phyloP scores from a whole-genome alignment of 306 rosid species.

The Prosopis cineraria region DNA sequence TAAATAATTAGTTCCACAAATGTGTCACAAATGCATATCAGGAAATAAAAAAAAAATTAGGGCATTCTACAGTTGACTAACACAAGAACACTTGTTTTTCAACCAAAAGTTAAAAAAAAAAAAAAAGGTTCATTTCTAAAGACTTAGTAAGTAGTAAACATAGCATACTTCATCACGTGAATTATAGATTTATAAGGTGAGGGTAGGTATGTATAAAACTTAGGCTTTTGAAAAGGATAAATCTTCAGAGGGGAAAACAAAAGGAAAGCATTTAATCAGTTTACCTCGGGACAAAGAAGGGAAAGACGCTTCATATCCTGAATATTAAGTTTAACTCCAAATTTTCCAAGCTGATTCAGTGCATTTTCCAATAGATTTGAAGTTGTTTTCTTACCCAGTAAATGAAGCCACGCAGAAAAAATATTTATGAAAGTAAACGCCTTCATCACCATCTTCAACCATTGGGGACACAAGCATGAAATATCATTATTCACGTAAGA shows the following conservation, averaged over 20 bases:
- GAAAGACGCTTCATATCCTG: slow-evolving; percentile 68
- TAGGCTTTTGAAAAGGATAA: not conserved
- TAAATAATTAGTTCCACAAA: not conserved
- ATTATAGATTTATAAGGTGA: slow-evolving; percentile 4
- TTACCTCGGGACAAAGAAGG: slow-evolving; percentile 76
- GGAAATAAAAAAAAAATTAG: not conserved
- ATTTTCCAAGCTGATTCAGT: slow-evolving; percentile 51
- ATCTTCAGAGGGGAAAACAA: not conserved
- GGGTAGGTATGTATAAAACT: not conserved
- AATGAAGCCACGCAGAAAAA: slow-evolving; percentile 60
- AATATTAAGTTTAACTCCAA: slow-evolving; percentile 52
- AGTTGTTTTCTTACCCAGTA: slow-evolving; percentile 46
- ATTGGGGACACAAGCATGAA: slow-evolving; percentile 74
- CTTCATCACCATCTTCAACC: slow-evolving; percentile 80
- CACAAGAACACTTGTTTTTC: not conserved
- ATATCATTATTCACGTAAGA: slow-evolving; percentile 20
- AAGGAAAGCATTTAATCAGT: slow-evolving; percentile 13
- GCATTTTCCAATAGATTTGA: slow-evolving; percentile 53
- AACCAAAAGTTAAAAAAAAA: not conserved
- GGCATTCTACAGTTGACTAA: not conserved
- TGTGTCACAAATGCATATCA: not conserved
- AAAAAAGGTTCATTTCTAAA: slow-evolving; percentile 1
- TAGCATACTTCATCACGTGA: slow-evolving; percentile 10
- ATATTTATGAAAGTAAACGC: slow-evolving; percentile 73
- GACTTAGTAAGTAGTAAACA: slow-evolving; percentile 5